Base-by-base conservation (phyloP, 2,329 filamentous ascomycete genomes). In the Phoma sp. region DNA sequence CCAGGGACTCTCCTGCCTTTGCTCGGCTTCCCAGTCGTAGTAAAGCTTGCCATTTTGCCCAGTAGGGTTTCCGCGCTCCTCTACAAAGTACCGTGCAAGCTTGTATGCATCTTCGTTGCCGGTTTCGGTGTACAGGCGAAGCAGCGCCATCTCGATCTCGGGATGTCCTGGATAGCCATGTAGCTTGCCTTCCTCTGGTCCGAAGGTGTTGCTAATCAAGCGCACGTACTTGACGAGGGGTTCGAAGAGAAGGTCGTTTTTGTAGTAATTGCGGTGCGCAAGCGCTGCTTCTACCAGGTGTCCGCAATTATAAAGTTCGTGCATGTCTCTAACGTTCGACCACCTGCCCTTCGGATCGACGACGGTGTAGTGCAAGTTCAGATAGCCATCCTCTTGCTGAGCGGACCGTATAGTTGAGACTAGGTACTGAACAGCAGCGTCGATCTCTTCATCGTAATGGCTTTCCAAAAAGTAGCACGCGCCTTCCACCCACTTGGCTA, bases 281-380 rank as follows among this genome's bases (percentile, higher is more conserved):
- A 61, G 51, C 2, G 58, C 54, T 25, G 54, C 58, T 36, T 88
- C 85, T 43, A 87, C 85, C 10, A 88, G 71, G 68, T 88, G 85
- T 0, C 85, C 85, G 9, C 80, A 81, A 58, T 86, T 86, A 64
- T 74, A 84, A 76, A 88, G 70, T 68, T 87, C 85, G 72, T 88
- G 85, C 73, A 86, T 80, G 68, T 88, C 85, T 43, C 84, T 71
- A 7, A 88, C 58, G 60, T 88, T 87, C 0, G 81, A 79, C 75
- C 84, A 88, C 8, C 84, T 69, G 46, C 82, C 81, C 0, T 73
- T 77, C 0, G 83, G 83, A 38, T 84, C 82, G 1, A 86, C 82
- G 0, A 88, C 81, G 0, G 83, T 85, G 58, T 83, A 88, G 63
- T 88, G 84, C 6, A 86, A 81, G 63, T 88, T 88, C 21, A 88